These are phyloP conservation scores for Karstenula rhodostoma DNA, from an alignment of 2,329 filamentous ascomycete genomes.

Conservation along the genomic window DNA sequence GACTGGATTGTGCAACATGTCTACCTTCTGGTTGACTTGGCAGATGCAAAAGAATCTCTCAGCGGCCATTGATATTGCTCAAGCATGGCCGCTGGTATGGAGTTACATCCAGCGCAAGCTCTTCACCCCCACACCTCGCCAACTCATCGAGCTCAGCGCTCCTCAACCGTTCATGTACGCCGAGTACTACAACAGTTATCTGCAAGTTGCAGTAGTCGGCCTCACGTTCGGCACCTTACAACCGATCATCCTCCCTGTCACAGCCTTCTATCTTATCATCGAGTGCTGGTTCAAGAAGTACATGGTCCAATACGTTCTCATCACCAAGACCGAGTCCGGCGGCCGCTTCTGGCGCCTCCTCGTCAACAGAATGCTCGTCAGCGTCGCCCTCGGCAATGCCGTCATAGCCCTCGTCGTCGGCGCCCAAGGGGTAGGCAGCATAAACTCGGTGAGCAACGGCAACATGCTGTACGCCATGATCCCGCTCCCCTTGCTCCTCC, in stretches of 20 bases:
- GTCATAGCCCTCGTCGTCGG: conserved; percentile 81
- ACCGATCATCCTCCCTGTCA: conserved; percentile 84
- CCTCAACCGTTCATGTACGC: conserved; percentile 93
- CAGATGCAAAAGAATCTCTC: conserved; percentile 91
- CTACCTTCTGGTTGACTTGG: conserved; percentile 88
- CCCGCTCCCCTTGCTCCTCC: conserved; percentile 79
- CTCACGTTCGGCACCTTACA: conserved; percentile 85
- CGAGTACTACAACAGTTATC: conserved; percentile 96
- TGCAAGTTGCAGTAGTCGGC: conserved; percentile 89
- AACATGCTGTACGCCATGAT: conserved; percentile 72
- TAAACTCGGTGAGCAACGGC: conserved; percentile 45
- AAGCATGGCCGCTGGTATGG: conserved; percentile 81
- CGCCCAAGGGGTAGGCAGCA: conserved; percentile 65
- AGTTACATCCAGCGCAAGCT: conserved; percentile 83
- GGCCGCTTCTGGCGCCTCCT: conserved; percentile 90
- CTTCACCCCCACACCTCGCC: conserved; percentile 84
- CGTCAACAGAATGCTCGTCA: conserved; percentile 91
- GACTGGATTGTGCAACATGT: conserved; percentile 78
- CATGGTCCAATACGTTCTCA: conserved; percentile 80
- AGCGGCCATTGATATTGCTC: conserved; percentile 80
- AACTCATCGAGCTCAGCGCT: conserved; percentile 91
- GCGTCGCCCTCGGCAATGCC: conserved; percentile 76
- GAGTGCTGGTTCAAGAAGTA: conserved; percentile 96
- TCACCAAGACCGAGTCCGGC: conserved; percentile 95
- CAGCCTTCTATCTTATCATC: conserved; percentile 85